phyloP scores from a whole-genome alignment of 495 filamentous ascomycete species.

The Chaetomidium leptoderma region DNA sequence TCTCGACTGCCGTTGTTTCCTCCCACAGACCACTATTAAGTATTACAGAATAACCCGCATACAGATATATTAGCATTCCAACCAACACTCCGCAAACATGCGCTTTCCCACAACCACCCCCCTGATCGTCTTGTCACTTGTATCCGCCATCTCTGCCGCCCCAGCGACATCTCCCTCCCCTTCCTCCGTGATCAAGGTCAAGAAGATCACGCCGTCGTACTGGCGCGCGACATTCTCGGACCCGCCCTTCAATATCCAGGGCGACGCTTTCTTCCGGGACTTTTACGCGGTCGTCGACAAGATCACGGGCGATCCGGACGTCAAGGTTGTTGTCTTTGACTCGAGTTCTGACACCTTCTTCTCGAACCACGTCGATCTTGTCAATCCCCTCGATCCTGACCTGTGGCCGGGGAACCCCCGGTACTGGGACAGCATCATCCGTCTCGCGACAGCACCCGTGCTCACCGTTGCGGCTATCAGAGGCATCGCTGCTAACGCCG shows the following conservation, averaged over 20 bases:
- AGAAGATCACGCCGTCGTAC: neutral
- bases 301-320: neutral
- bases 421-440: neutral
- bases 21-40: no score
- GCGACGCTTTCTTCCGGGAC: neutral
- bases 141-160: neutral
- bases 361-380: neutral
- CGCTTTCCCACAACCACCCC: neutral
- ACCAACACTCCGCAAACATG: neutral
- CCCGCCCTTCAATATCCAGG: neutral
- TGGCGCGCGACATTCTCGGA: neutral
- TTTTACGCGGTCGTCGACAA: neutral
- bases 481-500: neutral
- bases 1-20: no score
- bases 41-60: no score
- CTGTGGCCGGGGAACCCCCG: neutral
- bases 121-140: neutral
- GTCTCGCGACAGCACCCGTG: neutral
- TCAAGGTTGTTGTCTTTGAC: neutral
- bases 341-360: neutral
- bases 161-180: neutral
- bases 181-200: neutral
- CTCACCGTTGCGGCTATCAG: neutral
- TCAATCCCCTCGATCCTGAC: neutral
- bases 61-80: no score